These are phyloP conservation scores for Zelonia costaricensis DNA, from an alignment of 208 protist species.

Conservation along the genomic window DNA sequence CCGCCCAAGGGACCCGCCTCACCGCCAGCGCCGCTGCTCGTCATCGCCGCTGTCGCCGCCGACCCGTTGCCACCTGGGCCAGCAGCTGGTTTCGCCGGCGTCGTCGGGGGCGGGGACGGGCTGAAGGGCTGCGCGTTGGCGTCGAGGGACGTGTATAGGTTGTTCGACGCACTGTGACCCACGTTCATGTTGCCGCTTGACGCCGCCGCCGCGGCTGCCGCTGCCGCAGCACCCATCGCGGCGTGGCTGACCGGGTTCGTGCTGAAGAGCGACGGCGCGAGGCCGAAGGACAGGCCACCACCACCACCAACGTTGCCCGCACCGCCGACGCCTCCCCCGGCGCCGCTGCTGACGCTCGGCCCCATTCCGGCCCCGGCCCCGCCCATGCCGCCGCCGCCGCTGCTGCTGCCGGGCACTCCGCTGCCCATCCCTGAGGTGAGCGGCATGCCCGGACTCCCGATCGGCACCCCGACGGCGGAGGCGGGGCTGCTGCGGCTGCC, in stretches of 20 bases:
- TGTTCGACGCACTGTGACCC: slow-evolving; percentile 4
- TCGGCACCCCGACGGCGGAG: slow-evolving; percentile 8
- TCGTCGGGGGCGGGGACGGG: slow-evolving; percentile 27
- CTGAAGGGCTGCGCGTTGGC: slow-evolving; percentile 60
- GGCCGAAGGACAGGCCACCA: slow-evolving; percentile 24
- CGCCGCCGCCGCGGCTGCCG: neutral
- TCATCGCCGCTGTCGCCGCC: slow-evolving; percentile 1
- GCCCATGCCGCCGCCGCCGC: neutral
- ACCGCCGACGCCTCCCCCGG: neutral
- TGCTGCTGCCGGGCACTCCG: slow-evolving; percentile 2
- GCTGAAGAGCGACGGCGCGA: slow-evolving; percentile 33
- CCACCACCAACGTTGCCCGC: slow-evolving; percentile 1
- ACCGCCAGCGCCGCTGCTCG: slow-evolving; percentile 7
- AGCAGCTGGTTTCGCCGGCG: neutral
- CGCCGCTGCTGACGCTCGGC: slow-evolving; percentile 1
- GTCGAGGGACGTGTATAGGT: slow-evolving; percentile 43
- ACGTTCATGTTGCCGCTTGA: neutral
- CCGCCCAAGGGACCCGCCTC: too few relatives aligned
- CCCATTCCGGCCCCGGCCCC: neutral
- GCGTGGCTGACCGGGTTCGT: slow-evolving; percentile 34
- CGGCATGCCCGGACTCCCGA: slow-evolving; percentile 27
- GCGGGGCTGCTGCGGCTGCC: slow-evolving; percentile 22
- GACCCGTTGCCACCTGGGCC: neutral
- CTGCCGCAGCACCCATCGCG: slow-evolving; percentile 5
- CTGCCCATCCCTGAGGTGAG: slow-evolving; percentile 8